phyloP scores from a whole-genome alignment of 2,329 filamentous ascomycete species.

The Aspergillus brunneoviolaceus region DNA sequence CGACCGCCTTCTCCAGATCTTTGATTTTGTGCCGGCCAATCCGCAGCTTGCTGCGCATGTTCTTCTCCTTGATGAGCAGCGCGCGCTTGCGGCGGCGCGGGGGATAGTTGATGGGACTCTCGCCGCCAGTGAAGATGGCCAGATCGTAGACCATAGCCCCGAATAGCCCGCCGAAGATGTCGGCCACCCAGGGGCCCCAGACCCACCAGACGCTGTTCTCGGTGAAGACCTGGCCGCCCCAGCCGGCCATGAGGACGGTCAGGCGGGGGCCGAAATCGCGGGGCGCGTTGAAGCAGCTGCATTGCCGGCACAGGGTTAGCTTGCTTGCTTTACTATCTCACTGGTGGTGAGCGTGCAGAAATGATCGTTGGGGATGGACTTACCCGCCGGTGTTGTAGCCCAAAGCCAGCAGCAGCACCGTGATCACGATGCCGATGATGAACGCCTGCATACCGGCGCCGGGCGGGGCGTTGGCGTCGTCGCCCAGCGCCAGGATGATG shows the following conservation, averaged over 20 bases:
- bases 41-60: slow-evolving; percentile 19
- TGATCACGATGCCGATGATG: slow-evolving; percentile 19
- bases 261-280: slow-evolving; percentile 39
- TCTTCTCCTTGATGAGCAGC: slow-evolving; percentile 30
- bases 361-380: neutral
- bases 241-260: slow-evolving; percentile 33
- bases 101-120: slow-evolving; percentile 44
- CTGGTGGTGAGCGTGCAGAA: too few species aligned
- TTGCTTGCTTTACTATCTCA: too few species aligned
- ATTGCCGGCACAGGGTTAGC: too few species aligned
- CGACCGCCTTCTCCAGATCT: slow-evolving; percentile 21
- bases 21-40: slow-evolving; percentile 14
- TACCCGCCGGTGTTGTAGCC: slow-evolving; percentile 40
- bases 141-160: slow-evolving; percentile 37
- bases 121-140: slow-evolving; percentile 40
- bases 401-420: slow-evolving; percentile 18
- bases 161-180: slow-evolving; percentile 32
- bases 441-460: slow-evolving; percentile 45
- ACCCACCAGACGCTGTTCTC: slow-evolving; percentile 34
- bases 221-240: slow-evolving; percentile 28
- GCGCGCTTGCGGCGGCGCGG: slow-evolving; percentile 41
- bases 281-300: slow-evolving; percentile 35
- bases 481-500: slow-evolving; percentile 39
- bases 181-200: slow-evolving; percentile 37
- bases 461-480: slow-evolving; percentile 46